phyloP scores from a whole-genome alignment of 2,329 filamentous ascomycete species.

The Ophiostoma perfectum region DNA sequence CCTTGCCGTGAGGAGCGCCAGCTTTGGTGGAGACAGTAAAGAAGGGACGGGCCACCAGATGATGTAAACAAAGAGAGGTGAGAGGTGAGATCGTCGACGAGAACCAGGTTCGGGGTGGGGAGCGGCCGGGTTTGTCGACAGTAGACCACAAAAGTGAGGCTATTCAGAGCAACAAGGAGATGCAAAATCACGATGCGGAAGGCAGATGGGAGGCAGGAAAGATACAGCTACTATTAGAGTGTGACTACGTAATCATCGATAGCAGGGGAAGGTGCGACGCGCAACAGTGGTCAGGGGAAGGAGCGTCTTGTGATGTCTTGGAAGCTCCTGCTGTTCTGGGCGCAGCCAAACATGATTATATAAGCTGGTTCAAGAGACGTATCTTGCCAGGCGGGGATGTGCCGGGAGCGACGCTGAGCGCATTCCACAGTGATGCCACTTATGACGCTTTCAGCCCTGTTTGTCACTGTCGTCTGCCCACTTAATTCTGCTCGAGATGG shows the following conservation, averaged over 20 bases:
- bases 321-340: not conserved
- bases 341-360: not conserved
- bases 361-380: too few relatives aligned
- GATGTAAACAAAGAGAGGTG: not conserved
- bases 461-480: not conserved
- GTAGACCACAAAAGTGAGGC: not conserved
- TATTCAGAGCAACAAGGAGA: not conserved
- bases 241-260: not conserved
- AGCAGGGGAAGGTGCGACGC: not conserved
- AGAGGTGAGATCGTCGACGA: not conserved
- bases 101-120: not conserved
- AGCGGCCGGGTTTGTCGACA: not conserved
- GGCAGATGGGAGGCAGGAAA: not conserved
- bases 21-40: not conserved
- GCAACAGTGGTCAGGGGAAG: not conserved
- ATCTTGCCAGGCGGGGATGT: too few relatives aligned
- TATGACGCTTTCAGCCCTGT: conserved; percentile 4
- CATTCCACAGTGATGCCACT: not conserved
- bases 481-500: not conserved
- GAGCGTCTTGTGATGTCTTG: not conserved
- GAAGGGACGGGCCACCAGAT: not conserved
- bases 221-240: not conserved
- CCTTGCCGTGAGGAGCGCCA: too few relatives aligned
- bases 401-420: not conserved
- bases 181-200: not conserved